Evolutionary conservation across 2,329 filamentous ascomycete genomes (phyloP), one percentile per base, ranked within the genome.

Genomic region (Huntiella omanensis): DNA sequence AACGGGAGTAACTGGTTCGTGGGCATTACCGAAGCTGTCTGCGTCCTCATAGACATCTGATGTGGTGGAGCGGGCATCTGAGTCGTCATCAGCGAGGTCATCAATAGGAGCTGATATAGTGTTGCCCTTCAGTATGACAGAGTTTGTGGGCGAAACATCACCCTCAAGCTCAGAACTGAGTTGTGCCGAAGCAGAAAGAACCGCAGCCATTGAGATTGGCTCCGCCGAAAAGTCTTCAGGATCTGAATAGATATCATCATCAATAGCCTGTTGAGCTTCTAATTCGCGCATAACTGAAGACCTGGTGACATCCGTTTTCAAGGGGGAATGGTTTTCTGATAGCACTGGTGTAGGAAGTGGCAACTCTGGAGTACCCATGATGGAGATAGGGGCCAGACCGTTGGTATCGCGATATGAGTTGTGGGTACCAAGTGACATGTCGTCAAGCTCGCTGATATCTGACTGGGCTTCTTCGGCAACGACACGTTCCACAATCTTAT

Each of bases 231-330:
- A 43, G 5, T 43, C 40, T 17, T 43, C 40, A 19, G 40, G 40
- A n/a, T 43, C 40, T 5, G 40, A 43, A 11, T 43, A 43, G 8
- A 43, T 35, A 4, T 43, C 32, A 35, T 43, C 40, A 8, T 43
- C 40, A 4, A 16, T 34, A 8, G n/a, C 15, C 13, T 16, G 40
- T 19, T 43, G 40, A n/a, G 19, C 40, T 12, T 42, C 40, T 4
- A 42, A 3, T 17, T 42, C 17, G 15, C 28, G 28, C 19, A 34
- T 33, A 8, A 43, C 8, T 12, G 40, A 43, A 43, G 34, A 32
- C 32, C 16, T 12, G 7, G 40, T 32, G 19, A 43, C 17, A 11
- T 32, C 28, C 12, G 40, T 34, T 3, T 33, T 33, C 32, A 43
- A 3, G 13, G 40, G 32, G 3, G 40, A 35, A 1, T 10, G 17